These are phyloP conservation scores for Stropharia rugosoannulata DNA, from an alignment of 768 basidiomycete species.

Conservation along the genomic window DNA sequence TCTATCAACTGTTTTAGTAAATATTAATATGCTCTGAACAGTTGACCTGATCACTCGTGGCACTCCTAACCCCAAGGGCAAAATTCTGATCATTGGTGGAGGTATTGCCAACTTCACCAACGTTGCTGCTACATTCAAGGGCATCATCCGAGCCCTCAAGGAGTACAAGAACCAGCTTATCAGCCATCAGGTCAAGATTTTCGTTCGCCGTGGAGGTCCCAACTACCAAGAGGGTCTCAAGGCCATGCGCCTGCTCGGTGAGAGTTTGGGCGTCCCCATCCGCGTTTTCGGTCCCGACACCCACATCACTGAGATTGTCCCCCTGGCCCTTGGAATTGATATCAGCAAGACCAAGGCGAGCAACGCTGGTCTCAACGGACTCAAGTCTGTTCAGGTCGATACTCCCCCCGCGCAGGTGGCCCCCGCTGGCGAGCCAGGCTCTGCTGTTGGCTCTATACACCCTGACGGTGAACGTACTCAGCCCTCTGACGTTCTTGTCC, in stretches of 20 bases:
- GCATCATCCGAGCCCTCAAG: constrained; percentile 96
- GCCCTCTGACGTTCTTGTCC: constrained; percentile 85
- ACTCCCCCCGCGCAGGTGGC: constrained; percentile 39
- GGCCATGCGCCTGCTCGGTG: constrained; percentile 96
- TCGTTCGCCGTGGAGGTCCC: constrained; percentile 96
- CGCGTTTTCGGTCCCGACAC: constrained; percentile 97
- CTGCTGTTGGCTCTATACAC: constrained; percentile 69
- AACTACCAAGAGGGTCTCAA: constrained; percentile 99
- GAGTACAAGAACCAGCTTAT: constrained; percentile 88
- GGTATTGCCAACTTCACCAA: constrained; percentile 99
- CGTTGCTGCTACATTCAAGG: constrained; percentile 99
- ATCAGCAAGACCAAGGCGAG: constrained; percentile 40
- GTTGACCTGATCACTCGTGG: constrained; percentile 96
- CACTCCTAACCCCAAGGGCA: constrained; percentile 79
- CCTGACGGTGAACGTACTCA: constrained; percentile 81
- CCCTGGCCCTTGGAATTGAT: constrained; percentile 91
- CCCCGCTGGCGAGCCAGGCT: constrained; percentile 36
- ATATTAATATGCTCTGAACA: constrained; percentile 21
- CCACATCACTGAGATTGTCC: constrained; percentile 98
- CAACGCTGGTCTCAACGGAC: constrained; percentile 23
- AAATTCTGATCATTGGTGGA: constrained; percentile 99
- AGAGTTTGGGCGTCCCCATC: constrained; percentile 96
- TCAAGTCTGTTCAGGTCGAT: constrained; percentile 35
- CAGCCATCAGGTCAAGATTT: constrained; percentile 87
- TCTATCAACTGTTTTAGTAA: neutral